These are phyloP conservation scores for Lachancea meyersii DNA, from an alignment of 805 yeast genomes.

Conservation along the genomic window DNA sequence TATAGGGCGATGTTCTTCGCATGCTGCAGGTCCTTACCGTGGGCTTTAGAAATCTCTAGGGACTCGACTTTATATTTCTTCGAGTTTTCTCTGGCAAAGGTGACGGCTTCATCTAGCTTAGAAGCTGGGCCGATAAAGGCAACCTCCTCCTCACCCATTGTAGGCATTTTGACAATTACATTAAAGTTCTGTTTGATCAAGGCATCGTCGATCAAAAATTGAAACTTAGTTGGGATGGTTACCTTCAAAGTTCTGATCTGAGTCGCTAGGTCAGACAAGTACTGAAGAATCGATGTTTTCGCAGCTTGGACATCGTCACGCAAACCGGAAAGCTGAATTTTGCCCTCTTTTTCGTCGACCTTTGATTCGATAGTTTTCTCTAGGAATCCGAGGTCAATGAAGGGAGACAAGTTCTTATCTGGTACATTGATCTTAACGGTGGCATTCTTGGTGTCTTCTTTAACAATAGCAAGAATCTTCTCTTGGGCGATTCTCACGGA, in stretches of 20 bases:
- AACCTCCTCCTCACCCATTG: conserved; percentile 43
- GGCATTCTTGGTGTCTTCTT: conserved; percentile 61
- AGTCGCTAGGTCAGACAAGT: conserved; percentile 40
- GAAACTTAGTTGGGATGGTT: conserved; percentile 61
- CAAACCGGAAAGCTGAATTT: conserved; percentile 58
- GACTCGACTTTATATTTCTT: conserved; percentile 54
- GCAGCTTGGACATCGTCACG: conserved; percentile 57
- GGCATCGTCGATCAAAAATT: conserved; percentile 57
- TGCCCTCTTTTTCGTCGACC: conserved; percentile 27
- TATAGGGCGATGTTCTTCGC: conserved; percentile 69
- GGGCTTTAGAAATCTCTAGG: conserved; percentile 83
- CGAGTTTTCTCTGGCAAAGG: conserved; percentile 53
- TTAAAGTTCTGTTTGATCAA: conserved; percentile 47
- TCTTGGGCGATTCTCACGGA: conserved; percentile 71
- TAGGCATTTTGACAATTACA: conserved; percentile 54
- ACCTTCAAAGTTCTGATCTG: conserved; percentile 49
- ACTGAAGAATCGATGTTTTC: conserved; percentile 44
- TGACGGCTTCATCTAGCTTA: conserved; percentile 56
- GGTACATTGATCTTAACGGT: conserved; percentile 45
- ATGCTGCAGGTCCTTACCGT: conserved; percentile 69
- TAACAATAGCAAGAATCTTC: conserved; percentile 65
- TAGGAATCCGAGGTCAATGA: conserved; percentile 27
- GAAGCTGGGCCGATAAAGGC: conserved; percentile 58
- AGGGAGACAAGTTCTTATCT: conserved; percentile 31
- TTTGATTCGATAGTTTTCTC: conserved; percentile 28